A percentile compares a stretch with the other conserved stretches of the same genome.
Evolutionary conservation across 768 basidiomycete species (phyloP).

Genomic region (Lentinula edodes): DNA sequence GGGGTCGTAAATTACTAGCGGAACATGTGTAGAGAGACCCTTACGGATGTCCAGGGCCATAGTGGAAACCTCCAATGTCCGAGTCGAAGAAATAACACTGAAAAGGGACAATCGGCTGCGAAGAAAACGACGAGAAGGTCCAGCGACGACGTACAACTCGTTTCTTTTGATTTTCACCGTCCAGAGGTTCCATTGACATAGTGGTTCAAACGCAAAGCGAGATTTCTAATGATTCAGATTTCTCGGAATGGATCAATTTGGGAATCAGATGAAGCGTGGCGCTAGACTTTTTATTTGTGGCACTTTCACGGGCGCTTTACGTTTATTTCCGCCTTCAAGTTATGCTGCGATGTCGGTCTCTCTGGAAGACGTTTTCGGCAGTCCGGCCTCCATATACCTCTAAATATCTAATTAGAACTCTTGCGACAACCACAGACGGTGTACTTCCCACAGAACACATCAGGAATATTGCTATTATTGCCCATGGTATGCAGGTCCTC

Average conservation of each 20-base stretch:
- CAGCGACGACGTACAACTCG: constrained; percentile 64
- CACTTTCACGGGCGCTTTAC: not conserved
- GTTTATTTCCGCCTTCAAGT: not conserved
- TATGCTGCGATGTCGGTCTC: constrained; percentile 3
- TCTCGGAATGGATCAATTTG: not conserved
- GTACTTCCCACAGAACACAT: constrained; percentile 28
- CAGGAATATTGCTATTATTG: constrained; percentile 45
- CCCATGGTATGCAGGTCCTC: constrained; percentile 34
- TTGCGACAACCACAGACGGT: not conserved
- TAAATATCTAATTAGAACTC: not conserved
- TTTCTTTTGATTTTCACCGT: constrained; percentile 75
- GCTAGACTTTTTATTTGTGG: not conserved
- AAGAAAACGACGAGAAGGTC: constrained; percentile 9
- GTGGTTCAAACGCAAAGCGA: not conserved
- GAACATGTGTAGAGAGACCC: constrained; percentile 16
- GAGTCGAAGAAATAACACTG: constrained; percentile 99
- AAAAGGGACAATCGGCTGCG: constrained; percentile 5
- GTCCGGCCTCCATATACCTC: not conserved
- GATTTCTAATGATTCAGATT: no score
- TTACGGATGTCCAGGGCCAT: constrained; percentile 95
- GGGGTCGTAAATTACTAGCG: constrained; percentile 12
- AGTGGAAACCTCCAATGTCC: constrained; percentile 98
- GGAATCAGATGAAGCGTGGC: not conserved
- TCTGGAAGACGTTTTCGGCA: constrained; percentile 1
- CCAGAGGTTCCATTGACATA: constrained; percentile 47